These are phyloP conservation scores for Pseudogymnoascus sp. DNA, from an alignment of 2,329 filamentous ascomycete species.

Conservation along the genomic window DNA sequence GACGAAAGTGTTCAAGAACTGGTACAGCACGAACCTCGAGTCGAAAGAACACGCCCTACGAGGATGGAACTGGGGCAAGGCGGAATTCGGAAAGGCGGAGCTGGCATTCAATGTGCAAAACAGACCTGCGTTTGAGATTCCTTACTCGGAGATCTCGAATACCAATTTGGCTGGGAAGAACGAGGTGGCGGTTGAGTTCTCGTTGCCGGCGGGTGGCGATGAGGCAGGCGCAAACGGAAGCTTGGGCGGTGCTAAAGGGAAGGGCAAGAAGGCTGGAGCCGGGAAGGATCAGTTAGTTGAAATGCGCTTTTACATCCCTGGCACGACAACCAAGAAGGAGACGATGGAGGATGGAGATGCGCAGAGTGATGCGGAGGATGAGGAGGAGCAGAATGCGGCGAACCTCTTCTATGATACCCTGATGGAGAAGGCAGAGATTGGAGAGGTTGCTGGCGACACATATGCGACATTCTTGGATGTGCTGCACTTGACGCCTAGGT, in stretches of 20 bases:
- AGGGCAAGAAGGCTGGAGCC: constrained; percentile 83
- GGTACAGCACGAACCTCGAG: constrained; percentile 92
- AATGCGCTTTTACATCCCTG: constrained; percentile 98
- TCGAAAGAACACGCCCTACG: constrained; percentile 88
- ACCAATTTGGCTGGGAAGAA: constrained; percentile 97
- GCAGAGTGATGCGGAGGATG: constrained; percentile 51
- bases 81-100: constrained; percentile 92
- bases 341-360: constrained; percentile 57
- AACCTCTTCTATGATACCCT: constrained; percentile 97
- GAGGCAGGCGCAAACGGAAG: constrained; percentile 62
- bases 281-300: constrained; percentile 91
- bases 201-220: constrained; percentile 64
- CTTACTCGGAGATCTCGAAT: constrained; percentile 95
- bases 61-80: constrained; percentile 99
- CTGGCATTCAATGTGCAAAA: constrained; percentile 96
- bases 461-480: constrained; percentile 97
- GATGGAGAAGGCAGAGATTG: constrained; percentile 98
- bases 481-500: constrained; percentile 91
- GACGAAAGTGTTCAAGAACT: constrained; percentile 90
- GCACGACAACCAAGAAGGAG: constrained; percentile 73
- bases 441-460: constrained; percentile 96
- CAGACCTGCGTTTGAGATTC: constrained; percentile 90
- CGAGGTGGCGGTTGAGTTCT: constrained; percentile 93
- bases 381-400: constrained; percentile 86
- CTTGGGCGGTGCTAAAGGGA: constrained; percentile 63